Conservation (phyloP, 2,329 filamentous ascomycete genomes). For the Sarocladium oryzae region DNA sequence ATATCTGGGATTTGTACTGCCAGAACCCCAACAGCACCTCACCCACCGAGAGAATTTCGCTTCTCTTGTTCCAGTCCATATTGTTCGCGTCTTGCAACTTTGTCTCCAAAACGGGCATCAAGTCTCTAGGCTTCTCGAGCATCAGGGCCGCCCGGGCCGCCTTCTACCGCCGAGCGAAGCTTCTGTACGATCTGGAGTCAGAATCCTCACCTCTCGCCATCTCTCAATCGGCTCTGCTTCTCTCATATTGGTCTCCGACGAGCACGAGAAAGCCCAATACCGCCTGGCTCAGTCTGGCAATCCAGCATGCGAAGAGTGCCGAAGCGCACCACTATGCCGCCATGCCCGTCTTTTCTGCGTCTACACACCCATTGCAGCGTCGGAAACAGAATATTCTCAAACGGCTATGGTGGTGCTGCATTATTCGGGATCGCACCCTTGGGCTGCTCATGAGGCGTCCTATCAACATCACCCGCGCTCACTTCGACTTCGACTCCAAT, state of each 20-base stretch:
- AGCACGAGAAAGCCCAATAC: slow-evolving; percentile 35
- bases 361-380: slow-evolving; percentile 24
- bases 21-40: slow-evolving; percentile 5
- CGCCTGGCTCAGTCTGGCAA: slow-evolving; percentile 42
- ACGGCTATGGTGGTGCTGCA: slow-evolving; percentile 48
- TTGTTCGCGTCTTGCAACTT: slow-evolving; percentile 38
- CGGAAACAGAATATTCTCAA: slow-evolving; percentile 37
- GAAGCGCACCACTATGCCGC: slow-evolving; percentile 36
- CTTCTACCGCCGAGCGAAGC: slow-evolving; percentile 33
- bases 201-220: slow-evolving; percentile 34
- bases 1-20: slow-evolving; percentile 21
- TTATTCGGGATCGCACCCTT: slow-evolving; percentile 44
- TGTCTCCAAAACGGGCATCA: slow-evolving; percentile 32
- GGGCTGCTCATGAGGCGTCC: slow-evolving; percentile 42
- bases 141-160: slow-evolving; percentile 36
- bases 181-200: slow-evolving; percentile 38
- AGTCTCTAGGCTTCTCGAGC: slow-evolving; percentile 34
- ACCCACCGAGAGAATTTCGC: slow-evolving; percentile 26
- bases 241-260: slow-evolving; percentile 35
- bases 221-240: slow-evolving; percentile 34
- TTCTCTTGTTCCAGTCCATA: slow-evolving; percentile 40
- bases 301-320: slow-evolving; percentile 41
- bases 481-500: slow-evolving; percentile 37
- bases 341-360: slow-evolving; percentile 23
- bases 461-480: slow-evolving; percentile 40